Conservation (phyloP, 768 basidiomycete species). For the Boletales sp. region DNA sequence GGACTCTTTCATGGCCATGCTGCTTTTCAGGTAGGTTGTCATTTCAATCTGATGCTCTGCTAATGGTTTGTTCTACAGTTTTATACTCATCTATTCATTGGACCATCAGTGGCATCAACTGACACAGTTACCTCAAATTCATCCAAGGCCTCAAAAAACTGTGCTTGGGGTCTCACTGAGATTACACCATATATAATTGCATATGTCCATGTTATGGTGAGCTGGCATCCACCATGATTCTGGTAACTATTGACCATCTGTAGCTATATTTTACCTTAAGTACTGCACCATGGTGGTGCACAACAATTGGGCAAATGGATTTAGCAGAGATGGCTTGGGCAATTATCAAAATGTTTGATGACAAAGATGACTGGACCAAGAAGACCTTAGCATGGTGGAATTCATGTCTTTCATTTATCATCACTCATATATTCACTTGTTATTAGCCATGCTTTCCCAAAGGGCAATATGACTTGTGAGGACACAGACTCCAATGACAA, state of each 20-base stretch:
- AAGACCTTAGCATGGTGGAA: neutral
- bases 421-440: too few relatives aligned
- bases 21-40: too few relatives aligned
- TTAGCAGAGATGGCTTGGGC: neutral
- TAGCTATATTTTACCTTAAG: neutral
- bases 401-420: too few relatives aligned
- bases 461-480: too few relatives aligned
- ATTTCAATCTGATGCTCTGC: too few relatives aligned
- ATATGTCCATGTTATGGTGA: neutral
- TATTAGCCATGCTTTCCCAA: too few relatives aligned
- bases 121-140: neutral
- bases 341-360: conserved; percentile 22
- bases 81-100: neutral
- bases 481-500: too few relatives aligned
- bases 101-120: neutral
- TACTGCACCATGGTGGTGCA: neutral
- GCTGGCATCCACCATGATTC: neutral
- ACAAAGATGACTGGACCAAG: neutral
- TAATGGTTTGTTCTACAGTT: too few relatives aligned
- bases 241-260: neutral
- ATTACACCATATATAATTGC: neutral
- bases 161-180: neutral
- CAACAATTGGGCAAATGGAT: too few relatives aligned
- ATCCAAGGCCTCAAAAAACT: neutral
- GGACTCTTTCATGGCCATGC: too few relatives aligned